Base-by-base conservation (phyloP, 1,284 basidiomycete species). In the Phlebopus sp. region DNA sequence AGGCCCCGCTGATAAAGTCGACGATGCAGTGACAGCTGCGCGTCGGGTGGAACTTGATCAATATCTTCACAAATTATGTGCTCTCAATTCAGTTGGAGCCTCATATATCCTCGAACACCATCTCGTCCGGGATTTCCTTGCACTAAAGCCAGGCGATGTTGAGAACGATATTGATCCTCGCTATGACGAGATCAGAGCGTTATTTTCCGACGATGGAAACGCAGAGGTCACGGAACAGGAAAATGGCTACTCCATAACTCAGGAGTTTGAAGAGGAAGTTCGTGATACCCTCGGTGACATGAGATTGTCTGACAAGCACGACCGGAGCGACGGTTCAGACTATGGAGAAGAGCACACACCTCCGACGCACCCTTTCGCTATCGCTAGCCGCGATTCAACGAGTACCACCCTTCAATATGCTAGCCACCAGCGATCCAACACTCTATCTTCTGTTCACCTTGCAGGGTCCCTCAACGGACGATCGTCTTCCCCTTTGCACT, bases 121-220 rank as follows among this genome's bases (percentile, higher is more conserved):
- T 19, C 79, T 95, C 15, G 79, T 97, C 40, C 84, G 93, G 40
- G 78, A 82, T 49, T 99, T 99, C 69, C 79, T 98, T 49, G 79
- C 90, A 7, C 77, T 90, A 18, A 90, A 92, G 61, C 84, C 91
- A 1, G 96, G 96, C 7, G 96, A 99, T 63, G 82, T 89, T 4
- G 82, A 82, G 56, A 80, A 79, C 38, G 79, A 84, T 46, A 73
- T 82, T 15, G 79, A 81, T 5, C 74, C 86, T 10, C 75, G 77
- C 23, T 71, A 67, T 42, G 72, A 72, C 51, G 80, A 81, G 62
- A 75, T 86, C 44, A 75, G 79, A 23, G 74, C 75, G 5, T 60
- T 86, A n/a, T 73, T 74, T 45, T 68, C 69, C 35, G 68, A 70
- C 18, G 69, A 62, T 31, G 59, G 60, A 46, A 59, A 72, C 54